A percentile compares a stretch with the other conserved stretches of the same genome.
phyloP scores from a whole-genome alignment of 1,284 basidiomycete species.

The Microbotryum saponariae region DNA sequence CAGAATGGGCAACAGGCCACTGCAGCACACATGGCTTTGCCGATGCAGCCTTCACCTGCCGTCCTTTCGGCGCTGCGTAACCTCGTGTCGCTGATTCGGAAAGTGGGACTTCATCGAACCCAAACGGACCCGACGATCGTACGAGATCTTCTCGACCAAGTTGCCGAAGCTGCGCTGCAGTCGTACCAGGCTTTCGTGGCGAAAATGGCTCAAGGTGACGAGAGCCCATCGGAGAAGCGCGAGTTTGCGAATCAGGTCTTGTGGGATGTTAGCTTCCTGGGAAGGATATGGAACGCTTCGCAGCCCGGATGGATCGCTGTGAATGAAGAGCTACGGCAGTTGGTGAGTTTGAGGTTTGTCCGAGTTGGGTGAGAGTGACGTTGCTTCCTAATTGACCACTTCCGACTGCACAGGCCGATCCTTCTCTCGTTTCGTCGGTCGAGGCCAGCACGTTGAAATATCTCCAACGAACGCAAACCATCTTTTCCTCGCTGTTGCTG shows the following conservation, averaged over 20 bases:
- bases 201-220: not conserved
- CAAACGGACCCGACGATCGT: slow-evolving; percentile 7
- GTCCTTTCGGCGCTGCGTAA: slow-evolving; percentile 11
- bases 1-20: no score
- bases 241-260: no score
- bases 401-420: not conserved
- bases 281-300: not conserved
- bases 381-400: not conserved
- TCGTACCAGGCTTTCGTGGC: slow-evolving; percentile 19
- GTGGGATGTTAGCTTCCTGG: not conserved
- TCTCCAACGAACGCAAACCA: slow-evolving; percentile 24
- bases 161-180: not conserved
- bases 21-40: not conserved
- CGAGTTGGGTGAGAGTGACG: not conserved
- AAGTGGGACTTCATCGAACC: slow-evolving; percentile 12
- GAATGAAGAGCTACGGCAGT: not conserved
- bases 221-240: not conserved
- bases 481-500: slow-evolving; percentile 15
- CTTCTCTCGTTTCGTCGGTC: not conserved
- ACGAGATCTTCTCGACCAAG: slow-evolving; percentile 2
- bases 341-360: slow-evolving; percentile 2
- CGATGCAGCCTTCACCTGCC: slow-evolving; percentile 9
- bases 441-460: not conserved
- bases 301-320: not conserved
- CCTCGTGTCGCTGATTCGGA: slow-evolving; percentile 5